Evolutionary conservation across 169 alveolate genomes (phyloP), one percentile per base, ranked within the genome.

Genomic region (Babesia divergens): DNA sequence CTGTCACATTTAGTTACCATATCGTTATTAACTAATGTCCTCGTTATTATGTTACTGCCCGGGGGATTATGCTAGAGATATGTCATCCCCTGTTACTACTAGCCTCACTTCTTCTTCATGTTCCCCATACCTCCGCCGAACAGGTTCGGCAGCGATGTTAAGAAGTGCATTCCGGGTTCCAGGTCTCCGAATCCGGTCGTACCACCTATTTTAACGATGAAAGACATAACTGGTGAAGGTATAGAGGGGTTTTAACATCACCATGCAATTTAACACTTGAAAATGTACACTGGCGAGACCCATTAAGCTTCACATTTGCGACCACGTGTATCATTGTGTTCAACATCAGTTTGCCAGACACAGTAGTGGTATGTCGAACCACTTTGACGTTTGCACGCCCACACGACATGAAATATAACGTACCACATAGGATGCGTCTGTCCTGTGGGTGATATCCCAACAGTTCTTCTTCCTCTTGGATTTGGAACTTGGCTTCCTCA

Each of bases 401-500:
- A 2, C 14, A 42, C 0, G 1, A 35, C 11, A 38, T 13, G 13
- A 13, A 11, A 6, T 67, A 3, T 16, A 37, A 51, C 90, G 31
- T 67, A 86, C 95, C 95, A 51, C 92, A 80, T 42, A 68, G 88
- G 31, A 91, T 46, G n/a, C 93, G 64, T 35, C 94, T 52, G 38
- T 91, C 95, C 64, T 74, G 82, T 37, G 94, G 94, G 71, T 91
- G 95, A 59, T 82, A 91, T 24, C 94, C 95, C 38, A 91, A 84
- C 74, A 91, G 82, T 64, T 91, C 95, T 56, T 91, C 94, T 47
- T 91, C 95, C 75, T 91, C 95, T 59, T 91, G 95, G 40, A 91
- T 55, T 72, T 91, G 95, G 55, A 91, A 91, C 74, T 91, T 91
- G 32, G 95, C 95, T 70, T 91, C 95, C 74, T 91, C 95, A n/a